Evolutionary conservation across 1,284 basidiomycete species (phyloP), one percentile per base, ranked within the genome.

Genomic region (Lignosus rhinocerotis): DNA sequence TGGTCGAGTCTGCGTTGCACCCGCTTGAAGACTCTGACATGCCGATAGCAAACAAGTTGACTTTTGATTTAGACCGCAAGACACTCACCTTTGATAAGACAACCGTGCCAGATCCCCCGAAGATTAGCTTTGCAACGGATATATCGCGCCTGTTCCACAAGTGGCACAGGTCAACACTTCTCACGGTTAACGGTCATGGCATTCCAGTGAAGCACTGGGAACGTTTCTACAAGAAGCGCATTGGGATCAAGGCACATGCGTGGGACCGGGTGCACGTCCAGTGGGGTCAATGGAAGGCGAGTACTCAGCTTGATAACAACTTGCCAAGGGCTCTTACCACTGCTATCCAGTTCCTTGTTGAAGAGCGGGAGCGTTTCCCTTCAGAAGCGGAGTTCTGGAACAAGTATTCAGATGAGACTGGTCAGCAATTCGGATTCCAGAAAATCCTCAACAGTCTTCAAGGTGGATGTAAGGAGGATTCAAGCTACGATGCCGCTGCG

Each of bases 151-250:
- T 70, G 0, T 70, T 67, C 54, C 33, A 21, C 2, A 59, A 69
- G 33, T 70, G 68, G 68, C 56, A 69, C 31, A 14, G 30, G 12
- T 69, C 67, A 1, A 42, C 53, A 2, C 53, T 58, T 12, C 59
- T 70, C 16, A 30, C 43, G 10, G 42, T 69, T 12, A 55, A 57
- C 36, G 66, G 67, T 2, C 56, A 46, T 2, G 64, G 66, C 9
- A 67, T 70, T 12, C 62, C 66, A 0, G 41, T 69, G 47, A 63
- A 65, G 41, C 43, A 67, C 48, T 68, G 66, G 68, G 52, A 48
- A 2, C 36, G 33, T 32, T 55, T 70, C 51, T 70, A 66, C 59
- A 59, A 67, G 53, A 63, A 56, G 36, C 38, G 43, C 16, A 38
- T 42, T 2, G 55, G 59, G 0, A 48, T 56, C 39, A 41, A 41